phyloP scores from a whole-genome alignment of 495 filamentous ascomycete species.

The Tuber melanosporum region DNA sequence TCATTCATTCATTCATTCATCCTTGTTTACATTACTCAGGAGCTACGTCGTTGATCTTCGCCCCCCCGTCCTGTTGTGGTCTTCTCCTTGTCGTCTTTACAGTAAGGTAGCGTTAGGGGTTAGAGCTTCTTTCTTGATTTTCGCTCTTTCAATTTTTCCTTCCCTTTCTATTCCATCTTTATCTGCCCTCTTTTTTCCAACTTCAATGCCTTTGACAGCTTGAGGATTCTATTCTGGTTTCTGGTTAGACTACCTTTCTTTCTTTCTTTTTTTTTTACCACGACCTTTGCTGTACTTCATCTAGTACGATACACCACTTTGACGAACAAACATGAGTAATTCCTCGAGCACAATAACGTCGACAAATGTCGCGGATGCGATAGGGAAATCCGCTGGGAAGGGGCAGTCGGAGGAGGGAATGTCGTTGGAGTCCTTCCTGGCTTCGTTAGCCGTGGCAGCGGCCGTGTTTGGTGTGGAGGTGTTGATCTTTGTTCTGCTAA shows the following conservation, averaged over 20 bases:
- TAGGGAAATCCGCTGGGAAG: conserved; percentile 30
- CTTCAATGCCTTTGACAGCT: neutral
- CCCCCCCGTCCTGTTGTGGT: neutral
- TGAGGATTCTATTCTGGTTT: neutral
- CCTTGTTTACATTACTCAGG: neutral
- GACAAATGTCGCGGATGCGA: conserved; percentile 1
- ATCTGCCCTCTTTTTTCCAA: neutral
- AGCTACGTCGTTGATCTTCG: neutral
- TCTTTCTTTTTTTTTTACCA: neutral
- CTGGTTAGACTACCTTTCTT: neutral
- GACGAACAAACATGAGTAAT: conserved; percentile 3
- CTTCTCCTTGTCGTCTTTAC: neutral
- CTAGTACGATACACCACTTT: neutral
- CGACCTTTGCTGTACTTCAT: neutral
- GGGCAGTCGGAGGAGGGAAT: conserved; percentile 50
- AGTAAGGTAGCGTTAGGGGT: neutral
- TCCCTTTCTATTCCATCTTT: neutral
- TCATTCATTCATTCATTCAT: neutral
- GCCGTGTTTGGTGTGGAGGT: conserved; percentile 73
- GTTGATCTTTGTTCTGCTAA: conserved; percentile 66
- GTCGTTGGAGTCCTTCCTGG: conserved; percentile 60
- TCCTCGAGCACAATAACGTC: neutral
- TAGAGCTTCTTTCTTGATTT: neutral
- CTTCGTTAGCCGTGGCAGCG: conserved; percentile 65
- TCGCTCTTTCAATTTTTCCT: neutral